A percentile compares a stretch with the other conserved stretches of the same genome.
These are phyloP conservation scores for Penicillium rolfsii DNA, from an alignment of 2,329 filamentous ascomycete genomes.

Conservation along the genomic window DNA sequence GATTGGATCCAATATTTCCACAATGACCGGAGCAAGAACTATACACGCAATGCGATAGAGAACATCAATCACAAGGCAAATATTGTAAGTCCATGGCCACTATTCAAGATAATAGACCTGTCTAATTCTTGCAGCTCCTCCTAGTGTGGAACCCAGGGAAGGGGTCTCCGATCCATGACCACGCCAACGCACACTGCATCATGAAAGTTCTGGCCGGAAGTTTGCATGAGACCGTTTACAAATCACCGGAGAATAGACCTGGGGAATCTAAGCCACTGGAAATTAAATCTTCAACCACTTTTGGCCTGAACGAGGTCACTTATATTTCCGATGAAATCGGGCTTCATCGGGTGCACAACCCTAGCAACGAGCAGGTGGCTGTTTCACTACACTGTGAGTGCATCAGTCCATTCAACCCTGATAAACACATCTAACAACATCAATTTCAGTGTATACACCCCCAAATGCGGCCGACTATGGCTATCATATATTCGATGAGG, in stretches of 20 bases:
- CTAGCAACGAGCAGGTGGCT: conserved; percentile 31
- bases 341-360: conserved; percentile 38
- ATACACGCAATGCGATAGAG: conserved; percentile 39
- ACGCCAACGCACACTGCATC: conserved; percentile 43
- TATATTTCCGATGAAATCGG: conserved; percentile 41
- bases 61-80: conserved; percentile 41
- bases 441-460: conserved; percentile 36
- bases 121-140: conserved; percentile 28
- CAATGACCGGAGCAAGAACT: conserved; percentile 39
- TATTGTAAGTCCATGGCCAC: conserved; percentile 25
- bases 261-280: conserved; percentile 24
- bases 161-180: conserved; percentile 41
- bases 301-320: conserved; percentile 35
- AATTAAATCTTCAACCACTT: conserved; percentile 31
- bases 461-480: conserved; percentile 41
- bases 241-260: conserved; percentile 20
- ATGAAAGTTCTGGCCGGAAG: conserved; percentile 42
- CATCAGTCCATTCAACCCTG: neutral
- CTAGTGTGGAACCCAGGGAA: conserved; percentile 43
- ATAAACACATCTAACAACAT: neutral
- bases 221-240: conserved; percentile 35
- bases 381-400: conserved; percentile 39
- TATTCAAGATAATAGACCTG: neutral
- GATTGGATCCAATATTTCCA: conserved; percentile 36
- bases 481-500: conserved; percentile 37